phyloP scores from a whole-genome alignment of 495 filamentous ascomycete species.

The Xylaria longipes region DNA sequence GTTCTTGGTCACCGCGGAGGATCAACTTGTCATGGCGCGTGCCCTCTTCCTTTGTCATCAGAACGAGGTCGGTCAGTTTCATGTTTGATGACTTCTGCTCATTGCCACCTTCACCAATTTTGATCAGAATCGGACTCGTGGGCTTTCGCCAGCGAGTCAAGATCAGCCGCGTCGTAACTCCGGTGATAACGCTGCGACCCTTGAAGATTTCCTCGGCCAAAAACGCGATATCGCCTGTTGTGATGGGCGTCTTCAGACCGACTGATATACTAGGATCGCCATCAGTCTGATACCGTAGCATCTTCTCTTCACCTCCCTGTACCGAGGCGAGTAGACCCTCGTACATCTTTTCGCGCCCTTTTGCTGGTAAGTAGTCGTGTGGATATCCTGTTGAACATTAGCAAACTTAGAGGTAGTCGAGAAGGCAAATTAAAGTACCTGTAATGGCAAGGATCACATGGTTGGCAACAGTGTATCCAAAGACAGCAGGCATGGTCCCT shows the following conservation, averaged over 20 bases:
- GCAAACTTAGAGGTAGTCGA: background rate
- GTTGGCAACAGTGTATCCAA: slow-evolving; percentile 89
- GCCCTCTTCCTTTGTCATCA: slow-evolving; percentile 97
- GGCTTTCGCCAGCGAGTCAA: slow-evolving; percentile 77
- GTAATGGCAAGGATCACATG: slow-evolving; percentile 87
- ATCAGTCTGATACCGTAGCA: slow-evolving; percentile 59
- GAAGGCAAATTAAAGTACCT: slow-evolving; percentile 35
- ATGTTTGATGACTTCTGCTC: slow-evolving; percentile 75
- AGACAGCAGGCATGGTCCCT: slow-evolving; percentile 96
- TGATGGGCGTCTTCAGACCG: slow-evolving; percentile 80
- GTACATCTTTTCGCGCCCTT: slow-evolving; percentile 87
- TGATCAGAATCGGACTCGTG: slow-evolving; percentile 48
- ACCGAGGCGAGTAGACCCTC: slow-evolving; percentile 76
- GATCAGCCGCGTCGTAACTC: slow-evolving; percentile 75
- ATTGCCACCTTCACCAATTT: slow-evolving; percentile 61
- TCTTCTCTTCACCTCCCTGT: slow-evolving; percentile 76
- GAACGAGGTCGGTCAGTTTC: slow-evolving; percentile 75
- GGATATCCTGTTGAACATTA: slow-evolving; percentile 67
- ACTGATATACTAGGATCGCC: slow-evolving; percentile 62
- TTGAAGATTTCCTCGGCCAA: slow-evolving; percentile 88
- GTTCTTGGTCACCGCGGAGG: slow-evolving; percentile 68
- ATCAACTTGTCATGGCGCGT: slow-evolving; percentile 79
- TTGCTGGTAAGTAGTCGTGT: slow-evolving; percentile 79
- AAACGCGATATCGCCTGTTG: slow-evolving; percentile 79
- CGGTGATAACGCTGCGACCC: slow-evolving; percentile 83